Evolutionary conservation across 129 eudicot genomes (phyloP).

Genomic region (Flaveria robusta): DNA sequence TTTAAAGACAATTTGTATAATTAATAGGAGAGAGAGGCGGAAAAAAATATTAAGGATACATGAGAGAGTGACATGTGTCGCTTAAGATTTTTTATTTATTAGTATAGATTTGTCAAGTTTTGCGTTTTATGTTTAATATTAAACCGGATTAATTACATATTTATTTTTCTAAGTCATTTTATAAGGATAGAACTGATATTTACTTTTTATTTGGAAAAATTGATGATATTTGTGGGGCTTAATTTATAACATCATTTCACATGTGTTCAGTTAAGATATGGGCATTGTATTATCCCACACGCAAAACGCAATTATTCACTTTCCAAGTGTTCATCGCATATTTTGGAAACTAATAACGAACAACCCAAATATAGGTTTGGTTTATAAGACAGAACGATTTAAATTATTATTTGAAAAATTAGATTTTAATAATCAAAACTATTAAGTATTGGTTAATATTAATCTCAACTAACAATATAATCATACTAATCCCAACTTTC

Average conservation of each 20-base stretch:
- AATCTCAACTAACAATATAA: too few species aligned
- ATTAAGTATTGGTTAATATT: too few species aligned
- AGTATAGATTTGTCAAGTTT: not conserved
- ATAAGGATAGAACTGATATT: not conserved
- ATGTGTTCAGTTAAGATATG: constrained; percentile 21
- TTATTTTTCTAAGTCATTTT: not conserved
- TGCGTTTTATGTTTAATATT: not conserved
- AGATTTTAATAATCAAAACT: too few species aligned
- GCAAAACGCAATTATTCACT: not conserved
- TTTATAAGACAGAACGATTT: not conserved
- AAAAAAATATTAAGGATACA: too few species aligned
- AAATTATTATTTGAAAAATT: too few species aligned
- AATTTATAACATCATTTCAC: constrained; percentile 15
- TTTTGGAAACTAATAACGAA: not conserved
- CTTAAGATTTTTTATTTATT: too few species aligned
- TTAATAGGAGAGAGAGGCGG: too few species aligned
- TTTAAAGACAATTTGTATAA: too few species aligned
- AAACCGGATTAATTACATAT: not conserved
- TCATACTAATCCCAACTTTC: too few species aligned
- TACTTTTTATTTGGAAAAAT: not conserved
- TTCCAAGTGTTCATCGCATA: not conserved
- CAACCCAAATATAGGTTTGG: not conserved
- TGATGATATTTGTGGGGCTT: not conserved
- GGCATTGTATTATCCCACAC: constrained; percentile 5
- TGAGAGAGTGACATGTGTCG: too few species aligned